A percentile compares a stretch with the other conserved stretches of the same genome.
Conservation (phyloP, 2,329 filamentous ascomycete species). For the Furcasterigmium furcatum region DNA sequence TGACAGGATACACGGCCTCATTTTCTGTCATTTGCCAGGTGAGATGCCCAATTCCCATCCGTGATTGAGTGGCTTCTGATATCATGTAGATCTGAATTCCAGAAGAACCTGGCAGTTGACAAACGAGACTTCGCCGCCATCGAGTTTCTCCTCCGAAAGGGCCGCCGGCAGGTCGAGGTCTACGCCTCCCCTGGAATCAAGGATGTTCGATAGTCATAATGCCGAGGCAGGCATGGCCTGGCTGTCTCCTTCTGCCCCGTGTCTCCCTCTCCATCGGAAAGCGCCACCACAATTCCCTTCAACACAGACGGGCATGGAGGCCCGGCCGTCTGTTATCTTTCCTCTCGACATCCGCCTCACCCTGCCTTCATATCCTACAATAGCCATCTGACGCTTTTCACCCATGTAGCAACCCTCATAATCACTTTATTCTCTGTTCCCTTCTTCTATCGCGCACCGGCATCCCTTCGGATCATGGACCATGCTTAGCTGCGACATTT, state of each 20-base stretch:
- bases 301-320: too few relatives aligned
- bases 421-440: slow-evolving; percentile 12
- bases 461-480: slow-evolving; percentile 33
- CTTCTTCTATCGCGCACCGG: slow-evolving; percentile 18
- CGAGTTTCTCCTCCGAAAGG: slow-evolving; percentile 81
- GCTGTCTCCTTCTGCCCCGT: too few relatives aligned
- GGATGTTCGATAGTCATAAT: slow-evolving; percentile 55
- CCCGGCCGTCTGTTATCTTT: too few relatives aligned
- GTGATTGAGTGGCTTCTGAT: background rate
- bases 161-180: slow-evolving; percentile 74
- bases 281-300: too few relatives aligned
- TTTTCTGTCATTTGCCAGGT: slow-evolving; percentile 65
- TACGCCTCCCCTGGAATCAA: slow-evolving; percentile 80
- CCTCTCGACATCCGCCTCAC: background rate
- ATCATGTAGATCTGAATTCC: slow-evolving; percentile 66
- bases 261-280: too few relatives aligned
- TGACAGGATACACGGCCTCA: slow-evolving; percentile 53
- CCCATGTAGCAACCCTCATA: background rate
- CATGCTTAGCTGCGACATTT: slow-evolving; percentile 40
- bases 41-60: slow-evolving; percentile 15
- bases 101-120: slow-evolving; percentile 63
- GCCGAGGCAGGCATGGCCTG: too few relatives aligned
- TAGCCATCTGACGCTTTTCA: slow-evolving; percentile 3
- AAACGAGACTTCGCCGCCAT: slow-evolving; percentile 85
- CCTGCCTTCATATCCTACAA: background rate